These are phyloP conservation scores for Cercophora newfieldiana DNA, from an alignment of 495 filamentous ascomycete species.

Conservation along the genomic window DNA sequence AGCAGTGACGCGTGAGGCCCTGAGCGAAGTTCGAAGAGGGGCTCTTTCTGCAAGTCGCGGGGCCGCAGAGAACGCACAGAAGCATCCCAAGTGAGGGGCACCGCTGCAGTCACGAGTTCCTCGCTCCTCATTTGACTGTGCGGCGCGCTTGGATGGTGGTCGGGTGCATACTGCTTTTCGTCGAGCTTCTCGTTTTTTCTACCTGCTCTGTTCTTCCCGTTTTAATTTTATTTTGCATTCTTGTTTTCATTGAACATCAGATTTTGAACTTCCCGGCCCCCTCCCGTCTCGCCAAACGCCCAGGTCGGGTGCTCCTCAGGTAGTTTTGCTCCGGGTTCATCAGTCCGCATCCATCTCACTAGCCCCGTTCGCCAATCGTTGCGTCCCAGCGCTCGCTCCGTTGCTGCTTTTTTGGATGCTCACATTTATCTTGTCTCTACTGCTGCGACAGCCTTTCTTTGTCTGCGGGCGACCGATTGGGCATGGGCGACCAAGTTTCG, in stretches of 20 bases:
- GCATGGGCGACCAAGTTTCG: conserved; percentile 22
- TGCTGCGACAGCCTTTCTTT: conserved; percentile 2
- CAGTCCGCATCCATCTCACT: neutral
- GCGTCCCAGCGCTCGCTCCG: neutral
- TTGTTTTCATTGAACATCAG: neutral
- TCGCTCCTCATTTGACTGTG: conserved; percentile 4
- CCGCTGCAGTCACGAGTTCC: conserved; percentile 10
- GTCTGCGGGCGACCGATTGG: conserved; percentile 18
- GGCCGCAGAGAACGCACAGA: neutral
- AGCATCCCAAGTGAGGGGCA: conserved; percentile 6
- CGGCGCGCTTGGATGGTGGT: conserved; percentile 1
- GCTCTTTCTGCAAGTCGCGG: conserved; percentile 5
- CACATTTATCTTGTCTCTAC: neutral
- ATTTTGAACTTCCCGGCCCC: neutral
- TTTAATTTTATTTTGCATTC: too few species aligned
- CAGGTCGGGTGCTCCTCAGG: neutral
- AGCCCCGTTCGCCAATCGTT: neutral
- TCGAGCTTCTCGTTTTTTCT: neutral
- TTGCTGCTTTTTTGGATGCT: neutral
- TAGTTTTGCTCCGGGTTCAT: neutral
- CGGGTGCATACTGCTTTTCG: neutral
- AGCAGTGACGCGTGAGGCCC: neutral
- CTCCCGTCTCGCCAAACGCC: neutral
- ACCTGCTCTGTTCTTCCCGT: conserved; percentile 4
- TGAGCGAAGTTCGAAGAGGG: conserved; percentile 7